phyloP scores from a whole-genome alignment of 108 stramenopile genomes.

The Bacterosira constricta region DNA sequence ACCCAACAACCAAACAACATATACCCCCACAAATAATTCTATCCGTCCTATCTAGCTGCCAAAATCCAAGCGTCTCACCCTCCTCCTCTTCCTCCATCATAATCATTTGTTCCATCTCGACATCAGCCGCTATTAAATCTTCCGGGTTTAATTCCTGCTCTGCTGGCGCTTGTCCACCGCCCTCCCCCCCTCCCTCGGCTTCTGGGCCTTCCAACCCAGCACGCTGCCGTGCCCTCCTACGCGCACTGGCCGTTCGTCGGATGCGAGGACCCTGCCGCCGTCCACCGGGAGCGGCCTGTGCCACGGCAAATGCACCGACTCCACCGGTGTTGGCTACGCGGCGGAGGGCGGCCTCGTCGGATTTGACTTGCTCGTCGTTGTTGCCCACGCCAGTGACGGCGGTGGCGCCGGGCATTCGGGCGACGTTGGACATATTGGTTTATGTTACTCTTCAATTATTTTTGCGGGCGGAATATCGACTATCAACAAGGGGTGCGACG shows the following conservation, averaged over 20 bases:
- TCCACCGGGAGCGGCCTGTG: slow-evolving; percentile 38
- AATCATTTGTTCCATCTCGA: slow-evolving; percentile 28
- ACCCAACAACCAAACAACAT: slow-evolving; percentile 23
- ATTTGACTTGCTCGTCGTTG: slow-evolving; percentile 27
- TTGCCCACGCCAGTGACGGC: background rate
- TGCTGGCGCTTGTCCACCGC: background rate
- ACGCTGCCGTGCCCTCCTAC: slow-evolving; percentile 29
- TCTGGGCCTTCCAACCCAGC: slow-evolving; percentile 26
- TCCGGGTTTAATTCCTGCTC: slow-evolving; percentile 24
- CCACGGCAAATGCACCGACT: slow-evolving; percentile 44
- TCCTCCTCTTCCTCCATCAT: slow-evolving; percentile 22
- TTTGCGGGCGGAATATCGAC: too few species aligned
- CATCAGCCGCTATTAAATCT: slow-evolving; percentile 28
- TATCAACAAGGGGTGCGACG: too few species aligned
- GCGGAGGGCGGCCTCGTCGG: slow-evolving; percentile 33
- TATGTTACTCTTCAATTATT: too few species aligned
- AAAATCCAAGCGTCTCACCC: slow-evolving; percentile 32
- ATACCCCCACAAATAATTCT: slow-evolving; percentile 43
- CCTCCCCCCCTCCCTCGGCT: background rate
- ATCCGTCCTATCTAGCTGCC: slow-evolving; percentile 47
- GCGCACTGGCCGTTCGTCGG: slow-evolving; percentile 26
- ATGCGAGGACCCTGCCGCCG: slow-evolving; percentile 21
- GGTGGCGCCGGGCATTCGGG: slow-evolving; percentile 5
- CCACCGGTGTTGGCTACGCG: slow-evolving; percentile 13
- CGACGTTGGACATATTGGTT: too few species aligned